Percentiles rank a stretch among this genome's conserved stretches.
These are phyloP conservation scores for Paramecium caudatum DNA, from an alignment of 73 alveolate genomes.

Conservation along the genomic window DNA sequence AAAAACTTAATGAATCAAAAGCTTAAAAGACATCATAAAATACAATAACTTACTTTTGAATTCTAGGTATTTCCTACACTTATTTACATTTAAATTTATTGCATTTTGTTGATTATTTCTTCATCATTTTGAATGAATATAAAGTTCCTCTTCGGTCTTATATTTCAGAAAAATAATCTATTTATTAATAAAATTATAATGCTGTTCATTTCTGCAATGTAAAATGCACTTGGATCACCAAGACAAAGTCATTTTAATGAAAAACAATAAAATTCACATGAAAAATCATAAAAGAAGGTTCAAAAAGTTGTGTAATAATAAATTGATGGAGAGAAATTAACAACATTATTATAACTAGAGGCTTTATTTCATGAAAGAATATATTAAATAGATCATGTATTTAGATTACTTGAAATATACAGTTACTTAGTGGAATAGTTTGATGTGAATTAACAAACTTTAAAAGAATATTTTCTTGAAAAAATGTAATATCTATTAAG, in stretches of 20 bases:
- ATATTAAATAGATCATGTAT: not conserved
- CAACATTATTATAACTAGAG: not conserved
- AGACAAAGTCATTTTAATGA: no score
- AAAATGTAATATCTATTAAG: conserved; percentile 1
- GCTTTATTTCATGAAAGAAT: conserved; percentile 25
- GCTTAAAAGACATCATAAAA: not conserved
- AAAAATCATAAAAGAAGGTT: not conserved
- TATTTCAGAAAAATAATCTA: no score
- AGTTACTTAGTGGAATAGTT: not conserved
- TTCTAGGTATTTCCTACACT: not conserved
- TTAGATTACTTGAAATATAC: not conserved
- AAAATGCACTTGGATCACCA: not conserved
- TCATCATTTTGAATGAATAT: not conserved
- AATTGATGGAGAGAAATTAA: not conserved
- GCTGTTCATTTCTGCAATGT: not conserved
- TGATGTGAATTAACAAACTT: not conserved
- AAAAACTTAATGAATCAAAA: not conserved
- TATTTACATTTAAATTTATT: not conserved
- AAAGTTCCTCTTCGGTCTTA: not conserved
- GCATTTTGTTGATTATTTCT: not conserved
- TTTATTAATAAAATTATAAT: not conserved
- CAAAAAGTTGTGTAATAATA: no score
- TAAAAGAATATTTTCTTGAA: not conserved
- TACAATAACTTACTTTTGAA: conserved; percentile 34
- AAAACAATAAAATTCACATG: not conserved